Percentiles rank a stretch among this genome's conserved stretches.
phyloP scores from a whole-genome alignment of 352 stramenopile genomes.

The Phytophthora boehmeriae region DNA sequence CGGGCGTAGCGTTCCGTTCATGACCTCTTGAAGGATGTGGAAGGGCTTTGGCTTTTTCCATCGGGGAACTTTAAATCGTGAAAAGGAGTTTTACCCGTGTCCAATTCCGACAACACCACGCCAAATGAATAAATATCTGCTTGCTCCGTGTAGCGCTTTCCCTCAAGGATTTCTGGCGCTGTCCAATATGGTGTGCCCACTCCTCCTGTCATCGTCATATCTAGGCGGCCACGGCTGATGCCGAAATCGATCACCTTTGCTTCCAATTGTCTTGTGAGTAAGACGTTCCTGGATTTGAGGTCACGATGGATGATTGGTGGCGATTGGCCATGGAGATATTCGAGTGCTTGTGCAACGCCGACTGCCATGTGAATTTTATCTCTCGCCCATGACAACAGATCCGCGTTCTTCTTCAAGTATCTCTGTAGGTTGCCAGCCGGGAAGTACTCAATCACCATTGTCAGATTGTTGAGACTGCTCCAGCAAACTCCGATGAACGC shows the following conservation, averaged over 20 bases:
- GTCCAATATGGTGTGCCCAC: slow-evolving; percentile 65
- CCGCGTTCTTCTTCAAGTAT: slow-evolving; percentile 33
- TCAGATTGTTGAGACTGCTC: slow-evolving; percentile 48
- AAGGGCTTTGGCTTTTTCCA: slow-evolving; percentile 43
- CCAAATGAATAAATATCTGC: slow-evolving; percentile 77
- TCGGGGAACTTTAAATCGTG: slow-evolving; percentile 17
- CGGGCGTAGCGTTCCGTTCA: slow-evolving; percentile 46
- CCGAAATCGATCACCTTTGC: slow-evolving; percentile 60
- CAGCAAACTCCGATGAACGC: slow-evolving; percentile 46
- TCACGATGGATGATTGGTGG: slow-evolving; percentile 55
- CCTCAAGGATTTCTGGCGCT: slow-evolving; percentile 64
- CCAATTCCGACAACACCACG: slow-evolving; percentile 52
- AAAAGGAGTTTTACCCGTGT: slow-evolving; percentile 41
- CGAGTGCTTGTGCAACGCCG: slow-evolving; percentile 36
- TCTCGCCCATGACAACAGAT: slow-evolving; percentile 29
- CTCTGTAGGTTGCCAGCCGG: slow-evolving; percentile 40
- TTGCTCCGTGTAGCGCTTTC: slow-evolving; percentile 56
- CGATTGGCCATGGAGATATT: slow-evolving; percentile 44
- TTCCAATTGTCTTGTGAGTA: slow-evolving; percentile 37
- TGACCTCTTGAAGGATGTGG: slow-evolving; percentile 51
- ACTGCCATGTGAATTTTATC: slow-evolving; percentile 47
- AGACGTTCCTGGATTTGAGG: slow-evolving; percentile 51
- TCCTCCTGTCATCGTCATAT: slow-evolving; percentile 43
- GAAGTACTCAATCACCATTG: slow-evolving; percentile 53
- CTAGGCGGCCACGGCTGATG: slow-evolving; percentile 35